Evolutionary conservation across 306 rosid genomes (phyloP).

Genomic region (Herpetospermum pedunculosum): DNA sequence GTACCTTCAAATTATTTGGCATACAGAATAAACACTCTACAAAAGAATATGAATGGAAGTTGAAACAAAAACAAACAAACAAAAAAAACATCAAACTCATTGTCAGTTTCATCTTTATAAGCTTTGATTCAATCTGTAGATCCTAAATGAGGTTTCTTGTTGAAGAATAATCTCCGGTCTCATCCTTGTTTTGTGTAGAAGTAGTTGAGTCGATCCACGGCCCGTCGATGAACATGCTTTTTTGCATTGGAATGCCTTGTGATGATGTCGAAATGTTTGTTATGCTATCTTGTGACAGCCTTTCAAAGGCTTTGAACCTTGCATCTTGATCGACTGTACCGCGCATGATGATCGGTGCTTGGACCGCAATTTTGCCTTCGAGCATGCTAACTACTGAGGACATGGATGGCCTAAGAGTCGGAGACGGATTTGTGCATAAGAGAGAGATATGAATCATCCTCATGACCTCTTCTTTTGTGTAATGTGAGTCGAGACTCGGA

Average conservation of each 20-base stretch:
- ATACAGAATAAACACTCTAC: background rate
- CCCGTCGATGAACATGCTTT: constrained; percentile 33
- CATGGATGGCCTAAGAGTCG: constrained; percentile 83
- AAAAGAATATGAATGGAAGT: constrained; percentile 4
- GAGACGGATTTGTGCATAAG: constrained; percentile 78
- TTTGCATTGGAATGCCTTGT: constrained; percentile 29
- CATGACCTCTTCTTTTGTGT: constrained; percentile 47
- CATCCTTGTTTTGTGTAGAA: constrained; percentile 29
- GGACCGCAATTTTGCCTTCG: constrained; percentile 52
- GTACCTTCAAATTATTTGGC: background rate
- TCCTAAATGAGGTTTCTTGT: constrained; percentile 20
- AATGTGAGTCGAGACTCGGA: constrained; percentile 45
- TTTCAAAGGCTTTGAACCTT: constrained; percentile 59
- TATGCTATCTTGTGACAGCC: constrained; percentile 45
- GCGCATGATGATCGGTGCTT: constrained; percentile 37
- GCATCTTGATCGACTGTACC: constrained; percentile 18
- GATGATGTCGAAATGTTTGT: constrained; percentile 24
- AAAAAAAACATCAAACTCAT: background rate
- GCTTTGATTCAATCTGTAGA: background rate
- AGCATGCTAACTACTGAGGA: constrained; percentile 81
- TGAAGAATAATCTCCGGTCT: constrained; percentile 16
- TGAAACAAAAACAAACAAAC: background rate
- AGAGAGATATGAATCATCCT: constrained; percentile 68
- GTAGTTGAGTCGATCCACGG: constrained; percentile 49
- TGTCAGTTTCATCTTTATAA: background rate